A percentile compares a stretch with the other conserved stretches of the same genome.
Conservation (phyloP, 805 yeast genomes). For the Candida wancherniae region DNA sequence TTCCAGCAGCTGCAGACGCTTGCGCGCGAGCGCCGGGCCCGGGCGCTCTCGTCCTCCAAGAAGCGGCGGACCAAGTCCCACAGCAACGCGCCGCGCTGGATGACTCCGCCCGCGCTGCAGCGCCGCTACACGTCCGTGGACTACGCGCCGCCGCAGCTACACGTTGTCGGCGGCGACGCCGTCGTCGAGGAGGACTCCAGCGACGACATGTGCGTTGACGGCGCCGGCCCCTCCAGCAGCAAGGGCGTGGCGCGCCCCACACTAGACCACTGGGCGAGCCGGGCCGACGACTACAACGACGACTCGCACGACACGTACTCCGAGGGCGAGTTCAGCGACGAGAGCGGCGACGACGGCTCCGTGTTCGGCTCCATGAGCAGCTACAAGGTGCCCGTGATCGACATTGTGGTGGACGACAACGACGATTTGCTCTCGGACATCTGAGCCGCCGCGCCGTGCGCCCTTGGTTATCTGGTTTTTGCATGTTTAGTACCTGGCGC, state of each 20-base stretch:
- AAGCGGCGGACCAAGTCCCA: conserved; percentile 13
- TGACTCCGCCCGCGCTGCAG: conserved; percentile 4
- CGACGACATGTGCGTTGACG: conserved; percentile 10
- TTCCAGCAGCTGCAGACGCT: conserved; percentile 51
- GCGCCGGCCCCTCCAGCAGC: too few relatives aligned
- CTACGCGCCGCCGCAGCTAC: conserved; percentile 21
- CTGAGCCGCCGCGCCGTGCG: too few relatives aligned
- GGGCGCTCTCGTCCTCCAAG: conserved; percentile 13
- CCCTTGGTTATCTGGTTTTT: too few relatives aligned
- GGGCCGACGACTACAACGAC: conserved; percentile 5
- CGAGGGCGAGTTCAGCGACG: conserved; percentile 4
- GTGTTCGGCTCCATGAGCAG: conserved; percentile 4
- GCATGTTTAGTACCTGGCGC: too few relatives aligned
- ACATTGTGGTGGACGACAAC: conserved; percentile 33
- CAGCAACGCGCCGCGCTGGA: conserved; percentile 5
- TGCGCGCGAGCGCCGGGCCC: conserved; percentile 29
- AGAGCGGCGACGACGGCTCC: neutral
- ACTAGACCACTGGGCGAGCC: too few relatives aligned
- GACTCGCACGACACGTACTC: conserved; percentile 3
- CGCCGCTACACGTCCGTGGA: conserved; percentile 32
- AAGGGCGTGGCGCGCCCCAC: too few relatives aligned
- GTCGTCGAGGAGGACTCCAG: conserved; percentile 12
- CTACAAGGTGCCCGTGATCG: conserved; percentile 39
- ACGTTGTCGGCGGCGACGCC: conserved; percentile 4
- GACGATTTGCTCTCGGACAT: conserved; percentile 18